These are phyloP conservation scores for Neoscytalidium dimidiatum DNA, from an alignment of 2,329 filamentous ascomycete species.

Conservation along the genomic window DNA sequence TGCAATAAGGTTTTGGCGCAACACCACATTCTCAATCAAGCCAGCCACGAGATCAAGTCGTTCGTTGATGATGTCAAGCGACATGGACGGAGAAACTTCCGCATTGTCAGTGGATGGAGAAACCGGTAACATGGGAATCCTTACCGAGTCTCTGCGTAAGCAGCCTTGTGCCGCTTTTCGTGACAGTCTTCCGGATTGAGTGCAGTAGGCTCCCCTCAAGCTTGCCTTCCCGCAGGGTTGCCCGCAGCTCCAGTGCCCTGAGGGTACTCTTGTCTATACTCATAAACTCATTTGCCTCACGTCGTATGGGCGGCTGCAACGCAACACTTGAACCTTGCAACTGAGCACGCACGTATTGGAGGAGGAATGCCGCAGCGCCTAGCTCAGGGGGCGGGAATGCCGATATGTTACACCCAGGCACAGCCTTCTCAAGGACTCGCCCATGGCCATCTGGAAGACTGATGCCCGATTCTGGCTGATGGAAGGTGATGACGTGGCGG, in stretches of 20 bases:
- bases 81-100: constrained; percentile 80
- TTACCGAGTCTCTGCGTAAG: constrained; percentile 80
- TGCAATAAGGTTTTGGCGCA: constrained; percentile 69
- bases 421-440: neutral
- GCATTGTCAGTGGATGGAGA: constrained; percentile 22
- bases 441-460: constrained; percentile 47
- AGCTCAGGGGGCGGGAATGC: constrained; percentile 71
- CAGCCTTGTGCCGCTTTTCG: constrained; percentile 84
- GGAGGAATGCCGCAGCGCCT: constrained; percentile 73
- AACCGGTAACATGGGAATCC: constrained; percentile 22
- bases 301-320: constrained; percentile 77
- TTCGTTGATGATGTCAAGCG: constrained; percentile 72
- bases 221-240: constrained; percentile 77
- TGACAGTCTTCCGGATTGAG: constrained; percentile 85
- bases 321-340: constrained; percentile 77
- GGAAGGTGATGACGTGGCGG: constrained; percentile 74
- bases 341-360: constrained; percentile 80
- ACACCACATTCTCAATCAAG: constrained; percentile 65
- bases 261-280: constrained; percentile 89
- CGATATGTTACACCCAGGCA: constrained; percentile 24
- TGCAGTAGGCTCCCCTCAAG: constrained; percentile 86
- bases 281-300: constrained; percentile 77
- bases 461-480: constrained; percentile 49
- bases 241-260: constrained; percentile 83
- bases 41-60: constrained; percentile 80